These are phyloP conservation scores for Diaporthe sp. DNA, from an alignment of 2,329 filamentous ascomycete genomes.

Conservation along the genomic window DNA sequence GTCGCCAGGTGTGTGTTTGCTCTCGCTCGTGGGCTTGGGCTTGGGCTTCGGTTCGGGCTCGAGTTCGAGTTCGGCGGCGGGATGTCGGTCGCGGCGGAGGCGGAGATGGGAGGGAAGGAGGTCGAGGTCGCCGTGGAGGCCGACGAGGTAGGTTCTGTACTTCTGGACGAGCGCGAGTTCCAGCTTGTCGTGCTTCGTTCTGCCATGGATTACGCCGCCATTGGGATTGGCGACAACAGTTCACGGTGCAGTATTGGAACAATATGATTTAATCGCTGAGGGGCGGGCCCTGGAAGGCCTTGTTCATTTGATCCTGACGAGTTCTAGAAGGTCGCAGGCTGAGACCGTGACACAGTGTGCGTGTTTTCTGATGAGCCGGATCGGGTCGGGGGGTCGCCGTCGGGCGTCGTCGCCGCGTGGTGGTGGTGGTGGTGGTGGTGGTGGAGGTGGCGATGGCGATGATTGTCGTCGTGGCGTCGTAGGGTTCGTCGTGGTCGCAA, in stretches of 20 bases:
- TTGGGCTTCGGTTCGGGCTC: constrained; percentile 5
- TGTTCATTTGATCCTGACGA: constrained; percentile 23
- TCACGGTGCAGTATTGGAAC: constrained; percentile 3
- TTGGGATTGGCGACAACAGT: constrained; percentile 56
- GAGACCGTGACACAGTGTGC: constrained; percentile 17
- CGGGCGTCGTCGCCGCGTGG: neutral
- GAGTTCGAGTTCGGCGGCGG: constrained; percentile 16
- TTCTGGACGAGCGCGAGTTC: constrained; percentile 57
- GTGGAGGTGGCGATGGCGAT: neutral
- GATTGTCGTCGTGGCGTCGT: constrained; percentile 7
- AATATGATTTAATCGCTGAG: constrained; percentile 6
- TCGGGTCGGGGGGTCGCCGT: neutral
- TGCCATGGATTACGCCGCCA: constrained; percentile 75
- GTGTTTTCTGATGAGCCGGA: neutral
- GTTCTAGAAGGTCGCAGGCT: constrained; percentile 17
- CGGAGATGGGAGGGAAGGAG: constrained; percentile 34
- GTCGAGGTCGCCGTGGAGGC: constrained; percentile 37
- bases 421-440: too few species aligned
- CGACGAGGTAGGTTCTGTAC: constrained; percentile 44
- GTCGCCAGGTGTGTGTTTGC: constrained; percentile 6
- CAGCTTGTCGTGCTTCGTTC: constrained; percentile 64
- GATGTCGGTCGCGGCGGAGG: constrained; percentile 4
- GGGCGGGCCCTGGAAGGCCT: constrained; percentile 9
- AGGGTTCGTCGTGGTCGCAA: constrained; percentile 2
- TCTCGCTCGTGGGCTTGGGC: constrained; percentile 15